Base-by-base conservation (phyloP, 768 basidiomycete genomes). In the Lenzites betulinus region DNA sequence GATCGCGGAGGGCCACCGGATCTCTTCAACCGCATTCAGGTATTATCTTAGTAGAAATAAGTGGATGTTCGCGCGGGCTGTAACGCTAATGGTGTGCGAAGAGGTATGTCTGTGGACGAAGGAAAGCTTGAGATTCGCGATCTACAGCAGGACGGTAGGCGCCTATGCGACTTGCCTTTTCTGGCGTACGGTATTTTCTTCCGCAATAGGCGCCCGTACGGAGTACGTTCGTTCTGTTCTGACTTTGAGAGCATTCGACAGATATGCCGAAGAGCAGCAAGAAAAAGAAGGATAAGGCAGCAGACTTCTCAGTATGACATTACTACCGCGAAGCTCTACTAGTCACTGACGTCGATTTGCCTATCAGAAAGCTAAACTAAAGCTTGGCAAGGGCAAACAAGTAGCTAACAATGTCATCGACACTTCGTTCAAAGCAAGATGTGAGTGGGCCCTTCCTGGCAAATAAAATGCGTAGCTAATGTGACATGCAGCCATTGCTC, bases 371-470 rank as follows among this genome's bases (percentile, higher is more conserved):
- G 87, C 93, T 25, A 98, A 92, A 74, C 81, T 97, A 38, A 99
- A 97, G 74, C 90, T 99, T 51, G 96, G 96, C 36, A 99, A 96
- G 73, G 94, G 92, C 44, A 98, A 95, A 74, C 84, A 89, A 67
- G 71, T 78, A 11, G 80, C 94, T 11, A 81, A 77, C 47, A 98
- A 98, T 81, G 92, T 85, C 6, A 84, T 98, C 65, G 93, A 98
- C 75, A 98, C 96, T 1, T 95, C 95, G 1, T 98, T 96, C 83
- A 94, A 95, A 72, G 87, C 93, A 33, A 86, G 93, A 60, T 93
- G 96, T 97, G 69, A 67, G 90, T 79, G 16, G 3, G 30, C 20
- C 60, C 4, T 43, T 54, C 39, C 59, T 41, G 62, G 16, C 15
- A 16, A 22, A 12, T 23, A 30, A 22, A 38, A 7, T 43, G 26